These are phyloP conservation scores for Penicillium psychrosexuale DNA, from an alignment of 2,329 filamentous ascomycete species.

Conservation along the genomic window DNA sequence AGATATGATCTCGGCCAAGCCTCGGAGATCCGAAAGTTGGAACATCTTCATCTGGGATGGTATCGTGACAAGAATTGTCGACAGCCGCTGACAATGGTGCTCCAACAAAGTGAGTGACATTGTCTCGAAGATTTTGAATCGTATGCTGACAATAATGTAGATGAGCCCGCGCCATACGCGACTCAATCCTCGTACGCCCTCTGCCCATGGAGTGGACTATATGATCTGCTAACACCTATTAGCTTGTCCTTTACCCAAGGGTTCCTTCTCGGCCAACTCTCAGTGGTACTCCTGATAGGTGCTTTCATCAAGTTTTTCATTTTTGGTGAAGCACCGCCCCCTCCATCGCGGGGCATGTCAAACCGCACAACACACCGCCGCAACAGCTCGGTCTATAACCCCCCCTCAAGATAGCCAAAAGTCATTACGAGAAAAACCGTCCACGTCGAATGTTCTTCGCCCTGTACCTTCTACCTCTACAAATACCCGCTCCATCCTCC, in stretches of 20 bases:
- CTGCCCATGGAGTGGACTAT: constrained; percentile 12
- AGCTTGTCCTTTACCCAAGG: constrained; percentile 91
- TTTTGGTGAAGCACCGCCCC: constrained; percentile 85
- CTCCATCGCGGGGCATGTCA: constrained; percentile 73
- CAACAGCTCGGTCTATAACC: constrained; percentile 60
- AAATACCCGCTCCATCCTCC: constrained; percentile 73
- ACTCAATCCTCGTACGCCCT: constrained; percentile 43
- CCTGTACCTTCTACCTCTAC: constrained; percentile 76
- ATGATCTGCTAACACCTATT: constrained; percentile 16
- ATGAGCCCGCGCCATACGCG: constrained; percentile 29
- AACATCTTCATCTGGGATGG: constrained; percentile 24
- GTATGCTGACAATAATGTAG: constrained; percentile 22
- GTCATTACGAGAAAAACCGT: constrained; percentile 45
- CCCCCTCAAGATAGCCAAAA: constrained; percentile 44
- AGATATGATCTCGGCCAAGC: constrained; percentile 16
- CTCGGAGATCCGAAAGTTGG: constrained; percentile 13
- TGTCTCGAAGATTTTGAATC: not conserved
- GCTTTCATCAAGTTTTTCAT: constrained; percentile 99
- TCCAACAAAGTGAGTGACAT: constrained; percentile 30
- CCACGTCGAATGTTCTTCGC: constrained; percentile 67
- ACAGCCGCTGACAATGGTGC: constrained; percentile 32
- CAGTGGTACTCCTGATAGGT: constrained; percentile 83
- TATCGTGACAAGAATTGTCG: constrained; percentile 20
- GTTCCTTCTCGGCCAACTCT: constrained; percentile 87
- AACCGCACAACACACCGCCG: constrained; percentile 75